These are phyloP conservation scores for Cyathus striatus DNA, from an alignment of 768 basidiomycete species.

Conservation along the genomic window DNA sequence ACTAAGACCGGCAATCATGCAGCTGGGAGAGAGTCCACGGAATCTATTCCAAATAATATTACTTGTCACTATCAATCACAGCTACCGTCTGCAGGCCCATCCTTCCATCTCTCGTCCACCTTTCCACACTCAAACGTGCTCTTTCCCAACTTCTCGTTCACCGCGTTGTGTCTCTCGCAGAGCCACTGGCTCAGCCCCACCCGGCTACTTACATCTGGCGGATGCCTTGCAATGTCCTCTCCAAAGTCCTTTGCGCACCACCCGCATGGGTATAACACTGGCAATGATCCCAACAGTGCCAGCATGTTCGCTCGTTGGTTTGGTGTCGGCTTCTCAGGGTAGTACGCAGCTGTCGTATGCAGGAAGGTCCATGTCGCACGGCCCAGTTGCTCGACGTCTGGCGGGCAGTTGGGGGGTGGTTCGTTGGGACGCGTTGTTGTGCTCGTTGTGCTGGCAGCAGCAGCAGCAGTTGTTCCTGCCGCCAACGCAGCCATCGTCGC, in stretches of 20 bases:
- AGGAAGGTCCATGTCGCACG: slow-evolving; percentile 96
- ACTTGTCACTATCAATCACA: slow-evolving; percentile 57
- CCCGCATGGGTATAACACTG: slow-evolving; percentile 82
- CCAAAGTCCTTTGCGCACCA: slow-evolving; percentile 84
- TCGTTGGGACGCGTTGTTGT: slow-evolving; percentile 21
- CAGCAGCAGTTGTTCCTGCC: slow-evolving; percentile 19
- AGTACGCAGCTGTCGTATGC: slow-evolving; percentile 93
- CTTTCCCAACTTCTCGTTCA: slow-evolving; percentile 86
- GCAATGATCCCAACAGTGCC: slow-evolving; percentile 69
- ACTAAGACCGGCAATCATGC: no score
- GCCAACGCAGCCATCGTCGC: slow-evolving; percentile 8
- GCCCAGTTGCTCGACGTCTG: slow-evolving; percentile 86
- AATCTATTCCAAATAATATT: no score
- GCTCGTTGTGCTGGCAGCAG: slow-evolving; percentile 7
- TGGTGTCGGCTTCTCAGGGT: slow-evolving; percentile 75
- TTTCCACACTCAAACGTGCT: slow-evolving; percentile 74
- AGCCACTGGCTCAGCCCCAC: slow-evolving; percentile 75
- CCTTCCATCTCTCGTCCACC: slow-evolving; percentile 87
- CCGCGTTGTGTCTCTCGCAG: slow-evolving; percentile 89
- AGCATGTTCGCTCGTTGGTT: slow-evolving; percentile 83
- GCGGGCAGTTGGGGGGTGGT: slow-evolving; percentile 71
- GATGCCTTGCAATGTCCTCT: slow-evolving; percentile 54
- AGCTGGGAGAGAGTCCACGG: no score
- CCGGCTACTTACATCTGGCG: slow-evolving; percentile 77
- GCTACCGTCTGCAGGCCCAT: slow-evolving; percentile 82